These are phyloP conservation scores for Fusarium phyllophilum DNA, from an alignment of 2,329 filamentous ascomycete species.

Conservation along the genomic window DNA sequence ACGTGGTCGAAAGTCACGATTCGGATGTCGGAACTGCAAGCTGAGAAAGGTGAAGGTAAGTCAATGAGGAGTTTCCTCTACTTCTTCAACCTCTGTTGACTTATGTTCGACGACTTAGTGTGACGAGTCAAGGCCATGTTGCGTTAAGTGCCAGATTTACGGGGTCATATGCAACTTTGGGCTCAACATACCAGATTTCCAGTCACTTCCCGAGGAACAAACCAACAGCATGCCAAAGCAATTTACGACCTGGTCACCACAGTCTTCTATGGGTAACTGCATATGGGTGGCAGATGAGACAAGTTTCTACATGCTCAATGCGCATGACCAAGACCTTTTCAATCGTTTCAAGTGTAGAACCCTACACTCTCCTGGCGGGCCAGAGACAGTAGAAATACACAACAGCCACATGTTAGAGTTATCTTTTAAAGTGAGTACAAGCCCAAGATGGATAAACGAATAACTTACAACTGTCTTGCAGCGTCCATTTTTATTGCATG, in stretches of 20 bases:
- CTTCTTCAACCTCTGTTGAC: accelerated
- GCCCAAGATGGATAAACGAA: accelerated
- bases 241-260: neutral
- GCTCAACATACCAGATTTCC: neutral
- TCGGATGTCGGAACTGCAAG: neutral
- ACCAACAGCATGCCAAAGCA: accelerated
- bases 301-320: neutral
- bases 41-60: neutral
- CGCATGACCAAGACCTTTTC: neutral
- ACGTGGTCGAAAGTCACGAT: neutral
- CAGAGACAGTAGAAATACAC: neutral
- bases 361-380: neutral
- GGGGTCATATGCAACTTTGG: neutral
- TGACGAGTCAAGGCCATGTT: neutral
- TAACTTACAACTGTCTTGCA: accelerated
- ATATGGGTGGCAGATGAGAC: neutral
- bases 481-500: neutral
- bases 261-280: neutral
- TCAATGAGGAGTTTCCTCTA: accelerated
- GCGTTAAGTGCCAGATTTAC: neutral
- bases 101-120: neutral
- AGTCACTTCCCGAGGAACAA: neutral
- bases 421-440: neutral
- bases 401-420: neutral
- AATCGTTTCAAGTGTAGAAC: neutral